Percentiles rank a stretch among this genome's conserved stretches.
These are phyloP conservation scores for Pyrrhoderma lamaoense DNA, from an alignment of 1,284 basidiomycete species.

Conservation along the genomic window DNA sequence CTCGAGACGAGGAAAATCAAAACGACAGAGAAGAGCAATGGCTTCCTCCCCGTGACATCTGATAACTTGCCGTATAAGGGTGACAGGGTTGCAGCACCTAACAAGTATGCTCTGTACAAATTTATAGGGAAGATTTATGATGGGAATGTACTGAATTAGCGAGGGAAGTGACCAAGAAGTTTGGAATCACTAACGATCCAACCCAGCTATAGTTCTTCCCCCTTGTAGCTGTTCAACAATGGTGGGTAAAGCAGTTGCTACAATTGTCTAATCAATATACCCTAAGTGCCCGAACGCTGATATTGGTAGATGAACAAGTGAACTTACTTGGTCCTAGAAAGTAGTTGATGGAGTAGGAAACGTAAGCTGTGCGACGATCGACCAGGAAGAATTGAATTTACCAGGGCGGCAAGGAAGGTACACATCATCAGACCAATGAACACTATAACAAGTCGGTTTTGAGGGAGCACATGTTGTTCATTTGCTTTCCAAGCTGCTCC, in stretches of 20 bases:
- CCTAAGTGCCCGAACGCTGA: not conserved
- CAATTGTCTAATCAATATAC: conserved; percentile 48
- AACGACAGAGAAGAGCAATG: conserved; percentile 63
- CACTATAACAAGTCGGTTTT: conserved; percentile 35
- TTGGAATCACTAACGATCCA: conserved; percentile 42
- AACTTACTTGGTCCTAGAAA: not conserved
- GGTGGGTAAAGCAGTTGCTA: conserved; percentile 75
- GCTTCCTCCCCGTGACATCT: conserved; percentile 65
- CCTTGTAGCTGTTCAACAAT: conserved; percentile 66
- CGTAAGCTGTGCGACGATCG: not conserved
- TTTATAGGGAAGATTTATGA: not conserved
- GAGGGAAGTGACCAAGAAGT: too few species aligned
- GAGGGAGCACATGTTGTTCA: conserved; percentile 35
- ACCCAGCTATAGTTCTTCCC: conserved; percentile 67
- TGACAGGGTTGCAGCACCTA: conserved; percentile 59
- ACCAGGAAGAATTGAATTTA: conserved; percentile 18
- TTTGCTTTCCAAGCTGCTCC: conserved; percentile 30
- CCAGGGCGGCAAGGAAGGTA: conserved; percentile 37
- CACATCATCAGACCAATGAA: conserved; percentile 36
- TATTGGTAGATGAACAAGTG: not conserved
- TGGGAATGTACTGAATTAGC: conserved; percentile 18
- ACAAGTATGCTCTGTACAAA: conserved; percentile 57
- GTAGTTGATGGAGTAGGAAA: not conserved
- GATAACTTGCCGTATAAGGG: conserved; percentile 75
- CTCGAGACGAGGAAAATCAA: conserved; percentile 72